Percentiles rank a stretch among this genome's conserved stretches.
Conservation (phyloP, 305 asterid species). For the Striga hermonthica region DNA sequence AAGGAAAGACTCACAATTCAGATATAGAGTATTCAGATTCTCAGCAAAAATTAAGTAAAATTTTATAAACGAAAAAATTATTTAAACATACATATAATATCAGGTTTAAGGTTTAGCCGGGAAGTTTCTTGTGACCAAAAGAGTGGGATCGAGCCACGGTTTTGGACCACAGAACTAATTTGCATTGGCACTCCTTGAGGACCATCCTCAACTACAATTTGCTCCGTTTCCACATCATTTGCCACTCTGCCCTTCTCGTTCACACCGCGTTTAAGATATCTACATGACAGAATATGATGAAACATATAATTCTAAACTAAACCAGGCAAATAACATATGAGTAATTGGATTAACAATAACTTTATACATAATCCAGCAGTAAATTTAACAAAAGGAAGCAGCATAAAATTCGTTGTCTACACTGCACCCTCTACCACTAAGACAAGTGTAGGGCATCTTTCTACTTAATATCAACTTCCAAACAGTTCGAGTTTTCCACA, state of each 20-base stretch:
- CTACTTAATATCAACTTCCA: no score
- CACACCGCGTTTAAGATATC: slow-evolving; percentile 84
- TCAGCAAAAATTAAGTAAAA: not conserved
- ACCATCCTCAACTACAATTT: slow-evolving; percentile 63
- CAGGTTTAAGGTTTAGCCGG: slow-evolving; percentile 84
- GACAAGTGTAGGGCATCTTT: no score
- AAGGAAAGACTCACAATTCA: slow-evolving; percentile 17
- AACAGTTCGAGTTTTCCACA: no score
- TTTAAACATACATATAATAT: slow-evolving; percentile 66
- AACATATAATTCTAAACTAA: not conserved
- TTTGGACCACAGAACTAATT: slow-evolving; percentile 89
- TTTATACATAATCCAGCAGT: no score
- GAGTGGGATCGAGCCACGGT: slow-evolving; percentile 96
- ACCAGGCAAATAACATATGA: slow-evolving; percentile 4
- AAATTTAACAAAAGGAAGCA: not conserved
- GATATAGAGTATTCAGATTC: slow-evolving; percentile 8
- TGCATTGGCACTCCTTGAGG: slow-evolving; percentile 52
- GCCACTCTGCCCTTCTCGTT: slow-evolving; percentile 84
- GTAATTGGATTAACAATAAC: not conserved
- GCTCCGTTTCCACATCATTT: slow-evolving; percentile 89
- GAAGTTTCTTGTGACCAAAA: slow-evolving; percentile 99
- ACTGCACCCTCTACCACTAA: no score
- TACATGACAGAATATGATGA: slow-evolving; percentile 28
- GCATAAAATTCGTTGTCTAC: no score
- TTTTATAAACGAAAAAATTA: slow-evolving; percentile 21